phyloP scores from a whole-genome alignment of 805 yeast species.

The Candida cerambycidarum region DNA sequence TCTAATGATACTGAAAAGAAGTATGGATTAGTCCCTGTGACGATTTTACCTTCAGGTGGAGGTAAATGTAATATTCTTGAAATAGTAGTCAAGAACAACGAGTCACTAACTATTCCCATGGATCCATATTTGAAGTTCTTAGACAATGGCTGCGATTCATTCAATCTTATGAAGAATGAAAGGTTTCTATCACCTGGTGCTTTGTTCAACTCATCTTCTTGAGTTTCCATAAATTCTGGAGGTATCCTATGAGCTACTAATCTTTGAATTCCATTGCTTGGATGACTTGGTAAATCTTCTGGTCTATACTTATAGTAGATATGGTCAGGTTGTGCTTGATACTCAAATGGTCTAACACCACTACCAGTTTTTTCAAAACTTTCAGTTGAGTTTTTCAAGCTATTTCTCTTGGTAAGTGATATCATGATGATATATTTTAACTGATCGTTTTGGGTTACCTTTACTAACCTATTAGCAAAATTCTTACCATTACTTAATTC shows the following conservation, averaged over 20 bases:
- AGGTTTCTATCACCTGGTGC: constrained; percentile 31
- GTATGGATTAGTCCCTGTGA: constrained; percentile 24
- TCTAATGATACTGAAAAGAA: constrained; percentile 35
- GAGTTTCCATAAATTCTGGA: constrained; percentile 23
- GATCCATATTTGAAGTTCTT: constrained; percentile 22
- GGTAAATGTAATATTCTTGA: constrained; percentile 31
- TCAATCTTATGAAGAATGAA: constrained; percentile 32
- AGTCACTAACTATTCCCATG: constrained; percentile 32
- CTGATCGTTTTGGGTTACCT: constrained; percentile 30
- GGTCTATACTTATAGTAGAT: constrained; percentile 23
- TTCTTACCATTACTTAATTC: constrained; percentile 33
- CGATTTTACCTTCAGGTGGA: constrained; percentile 7
- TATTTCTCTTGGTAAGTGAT: constrained; percentile 35
- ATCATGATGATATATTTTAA: constrained; percentile 33
- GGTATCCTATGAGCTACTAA: constrained; percentile 28
- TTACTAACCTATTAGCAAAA: constrained; percentile 34
- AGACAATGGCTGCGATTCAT: constrained; percentile 17
- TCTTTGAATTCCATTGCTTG: constrained; percentile 12
- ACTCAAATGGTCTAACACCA: constrained; percentile 32
- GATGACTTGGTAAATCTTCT: constrained; percentile 19
- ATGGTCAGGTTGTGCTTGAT: constrained; percentile 26
- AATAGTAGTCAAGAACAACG: constrained; percentile 29
- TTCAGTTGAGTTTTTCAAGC: constrained; percentile 15
- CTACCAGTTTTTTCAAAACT: constrained; percentile 20
- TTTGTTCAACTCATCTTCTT: constrained; percentile 21